Conservation (phyloP, 306 rosid species). For the Albizia julibrissin region DNA sequence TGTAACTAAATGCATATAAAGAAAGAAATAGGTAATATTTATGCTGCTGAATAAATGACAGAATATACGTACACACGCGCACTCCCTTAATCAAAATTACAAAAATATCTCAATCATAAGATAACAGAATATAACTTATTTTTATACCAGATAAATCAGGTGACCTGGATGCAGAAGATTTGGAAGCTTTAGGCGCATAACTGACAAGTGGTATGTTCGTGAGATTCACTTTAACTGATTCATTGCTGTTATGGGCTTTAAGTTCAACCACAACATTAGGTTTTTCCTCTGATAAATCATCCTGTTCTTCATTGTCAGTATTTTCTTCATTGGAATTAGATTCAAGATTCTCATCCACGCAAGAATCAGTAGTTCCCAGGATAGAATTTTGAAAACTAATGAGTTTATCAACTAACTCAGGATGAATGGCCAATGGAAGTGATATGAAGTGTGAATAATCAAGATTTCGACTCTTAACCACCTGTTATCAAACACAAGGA, state of each 20-base stretch:
- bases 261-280: slow-evolving; percentile 64
- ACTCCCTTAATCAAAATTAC: slow-evolving; percentile 17
- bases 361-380: slow-evolving; percentile 51
- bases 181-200: slow-evolving; percentile 65
- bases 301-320: slow-evolving; percentile 49
- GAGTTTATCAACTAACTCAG: slow-evolving; percentile 83
- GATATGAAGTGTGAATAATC: slow-evolving; percentile 94
- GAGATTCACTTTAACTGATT: slow-evolving; percentile 57
- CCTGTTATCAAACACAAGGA: slow-evolving; percentile 51
- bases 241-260: slow-evolving; percentile 44
- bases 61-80: slow-evolving; percentile 17
- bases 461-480: slow-evolving; percentile 69
- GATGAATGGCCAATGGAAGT: slow-evolving; percentile 91
- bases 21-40: slow-evolving; percentile 21
- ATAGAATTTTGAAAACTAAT: slow-evolving; percentile 66
- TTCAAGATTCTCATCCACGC: slow-evolving; percentile 43
- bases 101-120: slow-evolving; percentile 20
- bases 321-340: slow-evolving; percentile 51
- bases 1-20: slow-evolving; percentile 22
- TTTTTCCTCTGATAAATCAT: slow-evolving; percentile 46
- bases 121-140: slow-evolving; percentile 26
- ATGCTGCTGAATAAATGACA: slow-evolving; percentile 22
- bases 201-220: slow-evolving; percentile 65
- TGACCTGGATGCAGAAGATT: slow-evolving; percentile 35
- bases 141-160: slow-evolving; percentile 57